Conservation (phyloP, 2,329 filamentous ascomycete genomes). For the Claviceps sp. region DNA sequence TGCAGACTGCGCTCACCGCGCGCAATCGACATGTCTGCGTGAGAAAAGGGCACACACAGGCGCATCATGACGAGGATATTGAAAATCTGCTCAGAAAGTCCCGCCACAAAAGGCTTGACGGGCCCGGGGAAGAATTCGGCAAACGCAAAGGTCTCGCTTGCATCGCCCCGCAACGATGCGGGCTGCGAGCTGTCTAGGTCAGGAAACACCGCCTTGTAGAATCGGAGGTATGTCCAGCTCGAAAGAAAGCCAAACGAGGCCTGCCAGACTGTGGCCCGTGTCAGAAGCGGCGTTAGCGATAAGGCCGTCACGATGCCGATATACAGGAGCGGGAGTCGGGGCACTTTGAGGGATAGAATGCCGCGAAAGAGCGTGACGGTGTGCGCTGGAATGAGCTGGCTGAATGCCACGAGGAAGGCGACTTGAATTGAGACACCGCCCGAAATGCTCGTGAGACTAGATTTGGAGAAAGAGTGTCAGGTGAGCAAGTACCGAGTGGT, state of each 20-base stretch:
- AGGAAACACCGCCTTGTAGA: conserved; percentile 69
- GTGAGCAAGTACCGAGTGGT: background rate
- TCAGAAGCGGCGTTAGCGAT: conserved; percentile 41
- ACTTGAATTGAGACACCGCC: conserved; percentile 85
- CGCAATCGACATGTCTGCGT: conserved; percentile 62
- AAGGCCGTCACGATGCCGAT: conserved; percentile 59
- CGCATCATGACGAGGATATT: conserved; percentile 58
- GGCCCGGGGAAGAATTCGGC: conserved; percentile 88
- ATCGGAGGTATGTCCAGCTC: conserved; percentile 92
- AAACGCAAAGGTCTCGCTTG: conserved; percentile 92
- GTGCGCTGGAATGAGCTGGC: conserved; percentile 92
- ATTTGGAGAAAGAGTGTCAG: no score
- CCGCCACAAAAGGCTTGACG: conserved; percentile 62
- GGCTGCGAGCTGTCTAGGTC: conserved; percentile 52
- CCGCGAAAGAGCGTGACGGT: conserved; percentile 90
- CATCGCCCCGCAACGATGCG: conserved; percentile 64
- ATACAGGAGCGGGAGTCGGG: conserved; percentile 56
- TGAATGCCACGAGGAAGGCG: conserved; percentile 90
- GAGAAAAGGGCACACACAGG: conserved; percentile 75
- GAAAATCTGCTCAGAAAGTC: conserved; percentile 63
- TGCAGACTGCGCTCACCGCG: conserved; percentile 47
- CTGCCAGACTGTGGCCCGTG: conserved; percentile 66
- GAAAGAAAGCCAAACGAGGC: conserved; percentile 70
- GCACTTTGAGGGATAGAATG: conserved; percentile 76
- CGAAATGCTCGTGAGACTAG: conserved; percentile 65